A percentile compares a stretch with the other conserved stretches of the same genome.
These are phyloP conservation scores for Globisporangium alternatum DNA, from an alignment of 352 stramenopile genomes.

Conservation along the genomic window DNA sequence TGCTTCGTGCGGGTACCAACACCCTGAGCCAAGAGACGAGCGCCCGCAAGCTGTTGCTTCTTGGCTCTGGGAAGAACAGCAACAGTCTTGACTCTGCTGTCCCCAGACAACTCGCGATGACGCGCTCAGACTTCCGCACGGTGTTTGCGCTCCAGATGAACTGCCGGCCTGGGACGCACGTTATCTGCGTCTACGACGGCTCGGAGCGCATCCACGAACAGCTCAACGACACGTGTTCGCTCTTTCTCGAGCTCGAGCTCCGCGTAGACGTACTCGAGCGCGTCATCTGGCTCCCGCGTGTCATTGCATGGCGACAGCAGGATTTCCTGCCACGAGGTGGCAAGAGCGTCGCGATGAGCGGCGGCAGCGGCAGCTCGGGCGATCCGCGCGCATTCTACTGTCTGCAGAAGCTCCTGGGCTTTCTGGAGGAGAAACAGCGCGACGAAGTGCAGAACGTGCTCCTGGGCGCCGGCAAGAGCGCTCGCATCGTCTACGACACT, in stretches of 20 bases:
- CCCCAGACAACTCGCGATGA: conserved; percentile 28
- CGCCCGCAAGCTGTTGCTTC: conserved; percentile 20
- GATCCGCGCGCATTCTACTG: conserved; percentile 58
- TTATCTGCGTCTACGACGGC: conserved; percentile 74
- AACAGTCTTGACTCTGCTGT: conserved; percentile 29
- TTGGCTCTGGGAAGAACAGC: conserved; percentile 33
- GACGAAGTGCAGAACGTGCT: conserved; percentile 55
- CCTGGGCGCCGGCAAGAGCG: conserved; percentile 53
- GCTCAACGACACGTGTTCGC: conserved; percentile 54
- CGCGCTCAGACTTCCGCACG: conserved; percentile 70
- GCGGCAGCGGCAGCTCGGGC: conserved; percentile 10
- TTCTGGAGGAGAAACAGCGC: conserved; percentile 55
- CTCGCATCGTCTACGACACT: conserved; percentile 45
- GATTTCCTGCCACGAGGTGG: conserved; percentile 20
- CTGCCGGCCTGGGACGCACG: conserved; percentile 30
- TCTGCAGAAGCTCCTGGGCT: conserved; percentile 56
- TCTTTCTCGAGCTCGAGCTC: conserved; percentile 41
- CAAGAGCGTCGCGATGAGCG: conserved; percentile 11
- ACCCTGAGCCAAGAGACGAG: conserved; percentile 8
- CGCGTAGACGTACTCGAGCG: conserved; percentile 33
- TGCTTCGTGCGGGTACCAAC: conserved; percentile 50
- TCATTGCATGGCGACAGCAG: conserved; percentile 63
- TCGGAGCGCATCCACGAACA: conserved; percentile 55
- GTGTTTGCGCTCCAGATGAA: conserved; percentile 85
- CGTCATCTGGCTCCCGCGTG: conserved; percentile 47